phyloP scores from a whole-genome alignment of 2,329 filamentous ascomycete species.

The Microdochium trichocladiopsis region DNA sequence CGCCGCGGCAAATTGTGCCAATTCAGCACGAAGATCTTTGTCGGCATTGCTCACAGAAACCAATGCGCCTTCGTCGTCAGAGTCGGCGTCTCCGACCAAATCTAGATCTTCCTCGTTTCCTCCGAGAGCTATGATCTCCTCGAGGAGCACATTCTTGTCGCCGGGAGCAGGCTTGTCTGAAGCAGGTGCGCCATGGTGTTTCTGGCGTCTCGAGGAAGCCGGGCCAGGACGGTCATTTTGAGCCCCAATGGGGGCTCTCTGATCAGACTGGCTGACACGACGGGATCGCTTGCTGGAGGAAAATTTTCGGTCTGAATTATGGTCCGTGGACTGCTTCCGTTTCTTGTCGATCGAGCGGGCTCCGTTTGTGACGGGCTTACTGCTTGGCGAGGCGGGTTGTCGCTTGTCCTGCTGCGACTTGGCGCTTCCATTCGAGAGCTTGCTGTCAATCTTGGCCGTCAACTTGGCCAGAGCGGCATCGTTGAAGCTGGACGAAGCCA shows the following conservation, averaged over 20 bases:
- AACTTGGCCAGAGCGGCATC: conserved; percentile 42
- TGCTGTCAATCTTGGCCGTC: conserved; percentile 50
- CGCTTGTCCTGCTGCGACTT: conserved; percentile 1
- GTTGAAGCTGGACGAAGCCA: conserved; percentile 31
- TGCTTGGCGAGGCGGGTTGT: background rate
- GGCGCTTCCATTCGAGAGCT: conserved; percentile 31
- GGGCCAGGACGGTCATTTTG: conserved; percentile 13
- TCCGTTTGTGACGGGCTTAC: conserved; percentile 10
- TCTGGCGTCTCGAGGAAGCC: conserved; percentile 14
- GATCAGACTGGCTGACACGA: background rate
- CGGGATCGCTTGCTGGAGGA: conserved; percentile 17
- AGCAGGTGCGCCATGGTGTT: too few relatives aligned
- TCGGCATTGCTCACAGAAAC: conserved; percentile 28
- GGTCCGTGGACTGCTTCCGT: conserved; percentile 27
- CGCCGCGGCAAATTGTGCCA: conserved; percentile 42
- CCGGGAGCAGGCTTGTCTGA: background rate
- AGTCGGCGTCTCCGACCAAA: conserved; percentile 48
- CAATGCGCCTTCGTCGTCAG: conserved; percentile 37
- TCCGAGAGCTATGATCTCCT: conserved; percentile 58
- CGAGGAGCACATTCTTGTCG: conserved; percentile 32
- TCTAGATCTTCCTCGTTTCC: conserved; percentile 59
- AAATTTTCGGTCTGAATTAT: conserved; percentile 5
- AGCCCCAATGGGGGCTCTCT: conserved; percentile 9
- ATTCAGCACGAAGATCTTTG: conserved; percentile 40
- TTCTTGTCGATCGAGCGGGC: conserved; percentile 29